Percentiles rank a stretch among this genome's conserved stretches.
Conservation (phyloP, 2,329 filamentous ascomycete species). For the Aspergillus uvarum region DNA sequence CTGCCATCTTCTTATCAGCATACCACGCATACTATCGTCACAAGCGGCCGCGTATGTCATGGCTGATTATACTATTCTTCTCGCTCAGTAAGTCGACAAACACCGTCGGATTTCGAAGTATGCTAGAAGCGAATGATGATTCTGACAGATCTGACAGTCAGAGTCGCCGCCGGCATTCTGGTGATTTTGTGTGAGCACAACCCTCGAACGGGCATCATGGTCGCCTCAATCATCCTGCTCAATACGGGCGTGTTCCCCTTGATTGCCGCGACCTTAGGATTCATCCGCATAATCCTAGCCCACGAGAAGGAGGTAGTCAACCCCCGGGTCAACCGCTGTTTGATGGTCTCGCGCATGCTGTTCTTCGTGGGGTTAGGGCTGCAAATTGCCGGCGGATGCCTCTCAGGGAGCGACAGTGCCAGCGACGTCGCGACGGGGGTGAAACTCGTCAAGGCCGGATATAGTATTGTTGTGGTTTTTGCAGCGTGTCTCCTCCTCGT, state of each 20-base stretch:
- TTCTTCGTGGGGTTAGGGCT: conserved; percentile 21
- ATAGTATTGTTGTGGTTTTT: conserved; percentile 22
- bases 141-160: conserved; percentile 16
- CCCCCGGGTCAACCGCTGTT: conserved; percentile 5
- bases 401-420: conserved; percentile 20
- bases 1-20: conserved; percentile 14
- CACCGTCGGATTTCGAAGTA: neutral
- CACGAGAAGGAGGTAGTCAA: conserved; percentile 8
- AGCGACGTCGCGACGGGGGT: conserved; percentile 13
- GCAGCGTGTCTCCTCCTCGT: conserved; percentile 18
- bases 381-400: conserved; percentile 20
- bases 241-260: conserved; percentile 27
- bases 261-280: conserved; percentile 25
- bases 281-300: conserved; percentile 21
- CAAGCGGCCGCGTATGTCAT: conserved; percentile 21
- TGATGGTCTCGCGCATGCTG: conserved; percentile 18
- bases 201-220: conserved; percentile 15
- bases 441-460: conserved; percentile 23
- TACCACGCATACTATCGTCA: conserved; percentile 18
- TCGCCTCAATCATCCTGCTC: conserved; percentile 21
- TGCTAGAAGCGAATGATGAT: neutral
- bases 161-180: conserved; percentile 19
- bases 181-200: conserved; percentile 19
- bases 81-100: conserved; percentile 16
- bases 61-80: conserved; percentile 23